phyloP scores from a whole-genome alignment of 805 yeast species.

The Lachancea sp. region DNA sequence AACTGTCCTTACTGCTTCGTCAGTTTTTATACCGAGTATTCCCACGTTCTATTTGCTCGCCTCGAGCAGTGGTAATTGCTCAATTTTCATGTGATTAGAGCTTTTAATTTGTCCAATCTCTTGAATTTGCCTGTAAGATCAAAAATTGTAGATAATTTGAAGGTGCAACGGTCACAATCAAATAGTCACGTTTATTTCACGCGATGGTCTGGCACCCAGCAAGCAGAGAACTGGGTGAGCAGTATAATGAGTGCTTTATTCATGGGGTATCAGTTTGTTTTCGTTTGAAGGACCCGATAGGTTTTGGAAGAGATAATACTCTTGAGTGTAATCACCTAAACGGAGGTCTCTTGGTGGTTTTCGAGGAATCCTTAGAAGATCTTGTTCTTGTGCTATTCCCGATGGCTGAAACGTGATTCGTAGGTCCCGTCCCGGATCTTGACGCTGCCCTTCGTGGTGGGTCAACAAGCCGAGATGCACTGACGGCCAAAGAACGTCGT shows the following conservation, averaged over 20 bases:
- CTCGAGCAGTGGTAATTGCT: slow-evolving; percentile 6
- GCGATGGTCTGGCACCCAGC: too few species aligned
- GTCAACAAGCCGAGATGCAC: slow-evolving; percentile 9
- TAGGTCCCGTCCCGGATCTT: neutral
- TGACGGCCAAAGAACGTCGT: slow-evolving; percentile 10
- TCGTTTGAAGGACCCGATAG: too few species aligned
- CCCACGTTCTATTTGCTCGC: slow-evolving; percentile 1
- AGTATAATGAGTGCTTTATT: too few species aligned
- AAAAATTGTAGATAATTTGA: neutral
- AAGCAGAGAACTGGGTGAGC: too few species aligned
- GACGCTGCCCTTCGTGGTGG: neutral
- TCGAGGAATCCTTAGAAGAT: neutral
- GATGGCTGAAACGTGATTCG: neutral
- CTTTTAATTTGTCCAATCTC: neutral
- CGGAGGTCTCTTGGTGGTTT: slow-evolving; percentile 19
- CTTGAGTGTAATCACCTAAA: slow-evolving; percentile 13
- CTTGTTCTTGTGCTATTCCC: neutral
- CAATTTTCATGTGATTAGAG: neutral
- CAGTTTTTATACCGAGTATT: neutral
- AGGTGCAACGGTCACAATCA: neutral
- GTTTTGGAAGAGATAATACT: too few species aligned
- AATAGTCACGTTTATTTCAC: too few species aligned
- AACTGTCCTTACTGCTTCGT: neutral
- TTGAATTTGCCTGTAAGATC: neutral
- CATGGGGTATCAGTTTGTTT: too few species aligned